phyloP scores from a whole-genome alignment of 352 stramenopile species.

The Thalassiosira ordinaria region DNA sequence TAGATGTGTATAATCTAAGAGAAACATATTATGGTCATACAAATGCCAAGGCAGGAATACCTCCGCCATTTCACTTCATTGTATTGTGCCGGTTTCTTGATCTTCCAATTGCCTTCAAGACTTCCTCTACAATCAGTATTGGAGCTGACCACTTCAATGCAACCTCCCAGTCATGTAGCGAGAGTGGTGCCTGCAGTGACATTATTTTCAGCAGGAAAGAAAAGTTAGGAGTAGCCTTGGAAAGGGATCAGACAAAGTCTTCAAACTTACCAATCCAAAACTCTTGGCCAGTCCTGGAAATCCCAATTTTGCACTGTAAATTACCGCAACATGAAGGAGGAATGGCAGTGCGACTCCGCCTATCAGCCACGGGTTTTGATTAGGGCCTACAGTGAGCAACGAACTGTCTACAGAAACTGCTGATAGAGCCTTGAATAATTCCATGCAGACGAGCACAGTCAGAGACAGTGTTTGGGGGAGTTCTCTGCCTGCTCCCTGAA shows the following conservation, averaged over 20 bases:
- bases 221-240: slow-evolving; percentile 12
- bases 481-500: slow-evolving; percentile 70
- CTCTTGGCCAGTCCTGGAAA: slow-evolving; percentile 75
- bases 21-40: too few relatives aligned
- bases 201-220: slow-evolving; percentile 13
- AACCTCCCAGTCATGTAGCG: slow-evolving; percentile 82
- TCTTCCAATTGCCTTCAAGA: slow-evolving; percentile 86
- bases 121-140: slow-evolving; percentile 88
- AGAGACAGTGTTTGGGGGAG: slow-evolving; percentile 87
- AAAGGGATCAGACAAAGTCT: background rate
- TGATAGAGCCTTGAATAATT: slow-evolving; percentile 87
- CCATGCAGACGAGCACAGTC: slow-evolving; percentile 88
- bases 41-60: too few relatives aligned
- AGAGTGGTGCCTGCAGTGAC: slow-evolving; percentile 63
- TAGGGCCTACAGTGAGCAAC: slow-evolving; percentile 84
- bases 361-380: slow-evolving; percentile 86
- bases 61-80: slow-evolving; percentile 25
- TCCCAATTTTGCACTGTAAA: slow-evolving; percentile 82
- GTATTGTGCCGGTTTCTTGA: slow-evolving; percentile 31
- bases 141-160: slow-evolving; percentile 84
- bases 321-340: slow-evolving; percentile 85
- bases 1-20: too few relatives aligned
- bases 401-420: slow-evolving; percentile 88
- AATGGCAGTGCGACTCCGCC: slow-evolving; percentile 84
- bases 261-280: slow-evolving; percentile 80